phyloP scores from a whole-genome alignment of 2,329 filamentous ascomycete genomes.

The Trichoderma harzianum region DNA sequence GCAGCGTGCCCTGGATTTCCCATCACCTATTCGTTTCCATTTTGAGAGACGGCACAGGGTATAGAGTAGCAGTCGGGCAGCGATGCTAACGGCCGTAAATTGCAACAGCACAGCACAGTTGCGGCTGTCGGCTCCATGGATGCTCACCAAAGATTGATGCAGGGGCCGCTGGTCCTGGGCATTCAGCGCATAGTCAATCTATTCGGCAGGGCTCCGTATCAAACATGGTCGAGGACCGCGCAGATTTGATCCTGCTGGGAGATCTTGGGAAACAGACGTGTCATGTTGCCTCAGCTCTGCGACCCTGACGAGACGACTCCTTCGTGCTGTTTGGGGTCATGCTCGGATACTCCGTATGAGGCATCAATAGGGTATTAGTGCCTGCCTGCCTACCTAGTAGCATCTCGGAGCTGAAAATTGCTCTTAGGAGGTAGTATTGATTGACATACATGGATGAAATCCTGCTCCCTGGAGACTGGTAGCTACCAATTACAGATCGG shows the following conservation, averaged over 20 bases:
- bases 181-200: not conserved
- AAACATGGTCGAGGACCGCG: not conserved
- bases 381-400: too few species aligned
- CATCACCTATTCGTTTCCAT: not conserved
- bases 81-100: not conserved
- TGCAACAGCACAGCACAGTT: not conserved
- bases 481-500: not conserved
- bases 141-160: not conserved
- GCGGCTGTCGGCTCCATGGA: not conserved
- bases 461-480: not conserved
- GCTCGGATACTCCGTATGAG: not conserved
- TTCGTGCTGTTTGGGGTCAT: not conserved
- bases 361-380: not conserved
- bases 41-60: not conserved
- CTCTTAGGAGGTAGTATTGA: not conserved
- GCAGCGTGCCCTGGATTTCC: not conserved
- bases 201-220: not conserved
- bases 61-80: not conserved
- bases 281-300: not conserved
- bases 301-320: slow-evolving; percentile 1
- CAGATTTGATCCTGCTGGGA: slow-evolving; percentile 5
- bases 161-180: not conserved
- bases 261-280: not conserved
- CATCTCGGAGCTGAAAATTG: not conserved
- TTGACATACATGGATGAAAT: not conserved